These are phyloP conservation scores for Globisporangium spinosum DNA, from an alignment of 352 stramenopile species.

Conservation along the genomic window DNA sequence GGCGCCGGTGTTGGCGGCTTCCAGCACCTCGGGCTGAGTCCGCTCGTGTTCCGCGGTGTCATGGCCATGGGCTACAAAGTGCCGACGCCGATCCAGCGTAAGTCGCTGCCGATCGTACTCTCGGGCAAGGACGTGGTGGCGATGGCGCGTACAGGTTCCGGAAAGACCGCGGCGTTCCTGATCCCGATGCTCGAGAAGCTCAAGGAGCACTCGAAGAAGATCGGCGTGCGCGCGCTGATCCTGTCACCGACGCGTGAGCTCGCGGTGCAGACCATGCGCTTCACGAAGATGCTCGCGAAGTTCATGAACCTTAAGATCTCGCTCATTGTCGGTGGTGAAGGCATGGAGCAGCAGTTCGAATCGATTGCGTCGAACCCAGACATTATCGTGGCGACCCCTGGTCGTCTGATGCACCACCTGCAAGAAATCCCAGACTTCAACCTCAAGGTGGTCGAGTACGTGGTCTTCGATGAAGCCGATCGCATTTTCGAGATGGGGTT, in stretches of 20 bases:
- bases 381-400: slow-evolving; percentile 93
- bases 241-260: slow-evolving; percentile 97
- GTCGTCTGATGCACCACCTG: slow-evolving; percentile 92
- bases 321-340: slow-evolving; percentile 96
- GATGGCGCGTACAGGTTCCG: slow-evolving; percentile 97
- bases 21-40: slow-evolving; percentile 81
- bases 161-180: slow-evolving; percentile 98
- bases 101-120: slow-evolving; percentile 95
- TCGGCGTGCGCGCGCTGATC: slow-evolving; percentile 87
- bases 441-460: slow-evolving; percentile 89
- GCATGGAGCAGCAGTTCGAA: slow-evolving; percentile 98
- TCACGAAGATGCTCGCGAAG: slow-evolving; percentile 88
- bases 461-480: slow-evolving; percentile 99
- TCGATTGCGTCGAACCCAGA: slow-evolving; percentile 92
- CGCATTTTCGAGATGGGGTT: slow-evolving; percentile 99
- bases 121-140: slow-evolving; percentile 96
- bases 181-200: slow-evolving; percentile 98
- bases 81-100: slow-evolving; percentile 98
- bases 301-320: slow-evolving; percentile 91
- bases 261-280: slow-evolving; percentile 95
- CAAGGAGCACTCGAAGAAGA: slow-evolving; percentile 88
- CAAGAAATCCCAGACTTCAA: slow-evolving; percentile 94
- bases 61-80: slow-evolving; percentile 95
- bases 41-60: slow-evolving; percentile 77
- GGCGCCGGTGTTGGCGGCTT: slow-evolving; percentile 74